Evolutionary conservation across 345 rosid genomes (phyloP), one percentile per base, ranked within the genome.

Genomic region (Pseudoturritis turrita): DNA sequence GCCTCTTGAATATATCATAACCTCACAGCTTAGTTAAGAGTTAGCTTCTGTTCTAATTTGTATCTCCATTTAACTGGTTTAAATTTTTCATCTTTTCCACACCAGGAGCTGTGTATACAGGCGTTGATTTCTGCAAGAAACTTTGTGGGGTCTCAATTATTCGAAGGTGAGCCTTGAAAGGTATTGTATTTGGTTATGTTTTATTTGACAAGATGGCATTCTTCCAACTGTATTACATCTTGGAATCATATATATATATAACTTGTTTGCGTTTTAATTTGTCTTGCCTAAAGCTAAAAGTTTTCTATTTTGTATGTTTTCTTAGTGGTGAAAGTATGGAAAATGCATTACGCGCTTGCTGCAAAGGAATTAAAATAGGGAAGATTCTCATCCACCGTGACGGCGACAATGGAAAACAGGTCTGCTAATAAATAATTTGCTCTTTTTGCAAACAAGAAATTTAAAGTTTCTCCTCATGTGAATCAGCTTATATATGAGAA

Each of bases 241-340:
- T 67, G 41, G 43, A 71, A 37, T 33, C 69, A 71, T 5, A 26
- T 2, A 14, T 41, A 71, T 5, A 26, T 2, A 14, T 41, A 15
- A 41, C 46, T 33, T 70, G 40, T 23, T 47, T 37, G 31, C 11
- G 23, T 13, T 61, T n/a, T 26, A 10, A 33, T 50, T 13, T 44
- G 29, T 51, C 12, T 44, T 54, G 44, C 43, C 82, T 75, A 47
- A 35, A 41, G 36, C 82, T 75, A 47, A 35, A 41, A 40, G 21
- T 7, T 52, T 37, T 55, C 33, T 70, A 36, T 65, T 28, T 76
- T 49, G 37, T 74, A 22, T 53, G 35, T 44, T 12, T 19, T 54
- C 18, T 29, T 77, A 95, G 99, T 80, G 97, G 99, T 70, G 99
- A 95, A 78, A 95, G 97, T 84, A 95, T 91, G 99, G 97, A 95